Evolutionary conservation across 2,329 filamentous ascomycete species (phyloP).

Genomic region (Paecilomyces sp.): DNA sequence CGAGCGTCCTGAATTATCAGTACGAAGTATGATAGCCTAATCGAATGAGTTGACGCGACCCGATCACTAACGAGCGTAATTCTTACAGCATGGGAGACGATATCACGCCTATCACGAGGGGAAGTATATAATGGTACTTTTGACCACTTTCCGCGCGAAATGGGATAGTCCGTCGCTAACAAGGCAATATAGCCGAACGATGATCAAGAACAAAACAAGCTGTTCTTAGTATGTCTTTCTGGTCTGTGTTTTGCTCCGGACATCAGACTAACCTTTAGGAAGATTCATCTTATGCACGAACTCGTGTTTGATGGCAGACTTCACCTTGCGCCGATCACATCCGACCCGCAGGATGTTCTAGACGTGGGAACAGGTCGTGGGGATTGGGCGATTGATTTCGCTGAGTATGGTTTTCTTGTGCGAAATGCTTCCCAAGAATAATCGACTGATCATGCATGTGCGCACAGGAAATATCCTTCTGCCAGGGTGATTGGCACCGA

Average conservation of each 20-base stretch:
- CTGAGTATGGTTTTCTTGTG: background rate
- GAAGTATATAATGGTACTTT: conserved; percentile 10
- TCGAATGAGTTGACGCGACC: background rate
- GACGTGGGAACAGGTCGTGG: conserved; percentile 10
- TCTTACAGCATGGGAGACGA: conserved; percentile 7
- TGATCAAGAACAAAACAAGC: conserved; percentile 9
- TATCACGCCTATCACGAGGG: conserved; percentile 10
- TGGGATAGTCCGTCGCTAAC: background rate
- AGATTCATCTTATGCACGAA: conserved; percentile 8
- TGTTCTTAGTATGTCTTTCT: conserved; percentile 5
- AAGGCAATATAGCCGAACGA: conserved; percentile 6
- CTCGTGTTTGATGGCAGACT: conserved; percentile 8
- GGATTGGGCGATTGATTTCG: conserved; percentile 8
- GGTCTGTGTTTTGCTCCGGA: background rate
- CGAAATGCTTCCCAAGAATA: background rate
- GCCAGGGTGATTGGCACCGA: conserved; percentile 8
- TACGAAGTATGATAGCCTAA: conserved; percentile 5
- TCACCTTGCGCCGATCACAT: conserved; percentile 8
- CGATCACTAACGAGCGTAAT: background rate
- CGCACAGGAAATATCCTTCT: conserved; percentile 1
- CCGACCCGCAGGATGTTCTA: conserved; percentile 5
- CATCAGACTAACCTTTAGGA: background rate
- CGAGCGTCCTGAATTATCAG: conserved; percentile 9
- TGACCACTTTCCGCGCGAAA: background rate
- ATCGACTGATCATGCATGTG: background rate